Conservation (phyloP, 768 basidiomycete species). For the Tulasnella sp. region DNA sequence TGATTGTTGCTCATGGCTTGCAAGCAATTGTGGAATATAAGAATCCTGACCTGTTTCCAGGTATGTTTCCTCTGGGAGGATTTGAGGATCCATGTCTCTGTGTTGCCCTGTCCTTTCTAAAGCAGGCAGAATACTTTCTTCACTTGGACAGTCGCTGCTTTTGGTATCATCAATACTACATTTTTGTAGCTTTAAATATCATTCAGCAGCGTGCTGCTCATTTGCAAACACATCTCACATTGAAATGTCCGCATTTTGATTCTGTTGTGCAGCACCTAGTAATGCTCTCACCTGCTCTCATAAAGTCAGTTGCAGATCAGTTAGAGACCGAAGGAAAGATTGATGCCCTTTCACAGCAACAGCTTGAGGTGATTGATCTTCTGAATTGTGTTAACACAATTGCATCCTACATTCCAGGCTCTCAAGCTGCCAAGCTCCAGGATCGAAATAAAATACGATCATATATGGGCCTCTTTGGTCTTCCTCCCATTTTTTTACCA, state of each 20-base stretch:
- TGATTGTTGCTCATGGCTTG: slow-evolving; percentile 31
- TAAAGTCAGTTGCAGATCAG: neutral
- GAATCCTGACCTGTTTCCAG: slow-evolving; percentile 36
- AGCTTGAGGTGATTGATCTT: slow-evolving; percentile 32
- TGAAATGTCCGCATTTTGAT: slow-evolving; percentile 17
- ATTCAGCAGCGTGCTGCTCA: slow-evolving; percentile 32
- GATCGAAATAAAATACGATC: slow-evolving; percentile 31
- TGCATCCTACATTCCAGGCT: slow-evolving; percentile 36
- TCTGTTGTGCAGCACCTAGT: slow-evolving; percentile 24
- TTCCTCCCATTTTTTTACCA: slow-evolving; percentile 35
- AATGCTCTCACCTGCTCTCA: neutral
- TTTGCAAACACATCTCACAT: slow-evolving; percentile 33
- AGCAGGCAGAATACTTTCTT: slow-evolving; percentile 34
- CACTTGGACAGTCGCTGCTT: slow-evolving; percentile 31
- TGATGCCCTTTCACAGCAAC: slow-evolving; percentile 23
- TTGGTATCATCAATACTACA: slow-evolving; percentile 32
- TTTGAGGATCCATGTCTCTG: slow-evolving; percentile 32
- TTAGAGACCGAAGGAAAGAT: slow-evolving; percentile 21
- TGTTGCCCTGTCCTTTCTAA: slow-evolving; percentile 29
- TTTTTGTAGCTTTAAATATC: slow-evolving; percentile 36
- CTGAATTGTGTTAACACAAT: slow-evolving; percentile 36
- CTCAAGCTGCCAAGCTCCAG: slow-evolving; percentile 33
- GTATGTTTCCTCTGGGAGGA: slow-evolving; percentile 37
- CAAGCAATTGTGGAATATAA: slow-evolving; percentile 35
- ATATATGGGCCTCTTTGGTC: slow-evolving; percentile 35